phyloP scores from a whole-genome alignment of 2,329 filamentous ascomycete species.

The Neofusicoccum kwambonambiense region DNA sequence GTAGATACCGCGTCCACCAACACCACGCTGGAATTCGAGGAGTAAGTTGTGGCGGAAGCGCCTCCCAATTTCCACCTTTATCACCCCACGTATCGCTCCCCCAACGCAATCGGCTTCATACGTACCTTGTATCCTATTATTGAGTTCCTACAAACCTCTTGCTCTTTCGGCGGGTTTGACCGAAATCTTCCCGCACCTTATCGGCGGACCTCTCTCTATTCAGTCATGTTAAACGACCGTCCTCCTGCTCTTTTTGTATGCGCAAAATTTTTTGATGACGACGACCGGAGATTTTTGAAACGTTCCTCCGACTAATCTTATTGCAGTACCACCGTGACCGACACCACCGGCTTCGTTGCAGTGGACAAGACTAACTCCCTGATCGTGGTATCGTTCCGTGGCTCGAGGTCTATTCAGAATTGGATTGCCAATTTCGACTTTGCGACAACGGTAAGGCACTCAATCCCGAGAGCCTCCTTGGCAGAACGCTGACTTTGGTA shows the following conservation, averaged over 20 bases:
- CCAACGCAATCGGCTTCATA: too few relatives aligned
- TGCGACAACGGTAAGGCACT: conserved; percentile 26
- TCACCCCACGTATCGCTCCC: too few relatives aligned
- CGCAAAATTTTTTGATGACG: neutral
- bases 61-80: neutral
- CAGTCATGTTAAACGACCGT: neutral
- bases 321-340: conserved; percentile 26
- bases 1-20: conserved; percentile 31
- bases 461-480: too few relatives aligned
- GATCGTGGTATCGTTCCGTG: conserved; percentile 62
- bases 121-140: neutral
- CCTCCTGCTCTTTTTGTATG: neutral
- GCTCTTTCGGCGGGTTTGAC: conserved; percentile 21
- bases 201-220: neutral
- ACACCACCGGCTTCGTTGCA: conserved; percentile 48
- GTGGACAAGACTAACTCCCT: conserved; percentile 47
- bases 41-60: conserved; percentile 29
- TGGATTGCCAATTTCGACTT: conserved; percentile 59
- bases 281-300: neutral
- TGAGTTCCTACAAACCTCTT: neutral
- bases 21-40: conserved; percentile 40
- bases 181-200: conserved; percentile 21
- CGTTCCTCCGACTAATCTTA: neutral
- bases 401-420: conserved; percentile 59
- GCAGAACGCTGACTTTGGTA: neutral